Conservation (phyloP, 2,329 filamentous ascomycete species). For the Geosmithia putterillii region DNA sequence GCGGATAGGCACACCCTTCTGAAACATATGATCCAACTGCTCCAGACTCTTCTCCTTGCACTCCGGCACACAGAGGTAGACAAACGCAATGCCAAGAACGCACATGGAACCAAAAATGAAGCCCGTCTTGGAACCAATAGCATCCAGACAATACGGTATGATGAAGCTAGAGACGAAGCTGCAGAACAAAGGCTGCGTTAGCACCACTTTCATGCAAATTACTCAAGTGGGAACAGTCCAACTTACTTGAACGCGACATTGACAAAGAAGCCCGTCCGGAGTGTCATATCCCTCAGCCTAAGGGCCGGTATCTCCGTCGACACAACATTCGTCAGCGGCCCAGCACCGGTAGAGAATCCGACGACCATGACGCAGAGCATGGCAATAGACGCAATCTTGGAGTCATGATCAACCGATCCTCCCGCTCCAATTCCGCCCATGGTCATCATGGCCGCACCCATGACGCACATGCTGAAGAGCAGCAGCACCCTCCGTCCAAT, state of each 20-base stretch:
- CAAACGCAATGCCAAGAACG: constrained; percentile 6
- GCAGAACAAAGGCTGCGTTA: not conserved
- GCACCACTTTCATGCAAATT: not conserved
- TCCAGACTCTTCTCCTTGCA: constrained; percentile 9
- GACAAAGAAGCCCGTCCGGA: constrained; percentile 12
- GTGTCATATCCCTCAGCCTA: constrained; percentile 16
- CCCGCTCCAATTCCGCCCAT: constrained; percentile 20
- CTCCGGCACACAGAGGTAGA: constrained; percentile 9
- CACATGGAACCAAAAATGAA: constrained; percentile 8
- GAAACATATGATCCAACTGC: constrained; percentile 12
- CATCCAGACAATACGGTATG: constrained; percentile 22
- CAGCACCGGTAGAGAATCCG: constrained; percentile 17
- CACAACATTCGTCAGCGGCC: constrained; percentile 18
- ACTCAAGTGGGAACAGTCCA: not conserved
- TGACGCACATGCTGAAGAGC: constrained; percentile 11
- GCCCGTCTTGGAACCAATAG: constrained; percentile 18
- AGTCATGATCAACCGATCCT: not conserved
- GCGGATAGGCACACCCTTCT: not conserved
- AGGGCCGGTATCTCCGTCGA: constrained; percentile 17
- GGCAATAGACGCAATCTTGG: constrained; percentile 15
- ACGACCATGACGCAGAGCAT: constrained; percentile 9
- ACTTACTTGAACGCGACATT: constrained; percentile 14
- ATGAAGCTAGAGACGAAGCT: constrained; percentile 17
- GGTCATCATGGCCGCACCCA: constrained; percentile 12
- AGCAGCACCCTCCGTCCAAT: constrained; percentile 8